A percentile compares a stretch with the other conserved stretches of the same genome.
These are phyloP conservation scores for Flagelloscypha sp. DNA, from an alignment of 768 basidiomycete species.

Conservation along the genomic window DNA sequence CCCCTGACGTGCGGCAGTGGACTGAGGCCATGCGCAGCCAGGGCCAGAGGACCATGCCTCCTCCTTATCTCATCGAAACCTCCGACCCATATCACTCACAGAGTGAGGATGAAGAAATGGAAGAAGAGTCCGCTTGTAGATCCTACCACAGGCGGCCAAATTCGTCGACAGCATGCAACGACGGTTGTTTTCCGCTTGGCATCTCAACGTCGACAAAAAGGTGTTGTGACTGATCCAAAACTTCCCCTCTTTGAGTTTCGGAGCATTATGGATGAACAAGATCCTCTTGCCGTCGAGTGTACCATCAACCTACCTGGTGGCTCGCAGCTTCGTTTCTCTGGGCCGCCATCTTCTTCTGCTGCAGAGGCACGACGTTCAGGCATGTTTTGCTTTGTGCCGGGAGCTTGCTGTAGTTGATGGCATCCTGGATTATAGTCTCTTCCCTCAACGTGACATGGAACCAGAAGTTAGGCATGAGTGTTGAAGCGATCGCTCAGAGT, in stretches of 20 bases:
- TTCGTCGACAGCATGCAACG: constrained; percentile 52
- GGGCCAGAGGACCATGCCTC: constrained; percentile 35
- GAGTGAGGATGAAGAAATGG: constrained; percentile 41
- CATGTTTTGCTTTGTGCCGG: constrained; percentile 47
- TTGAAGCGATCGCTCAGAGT: too few relatives aligned
- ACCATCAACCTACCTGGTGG: constrained; percentile 39
- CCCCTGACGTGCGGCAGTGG: constrained; percentile 40
- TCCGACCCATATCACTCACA: constrained; percentile 39
- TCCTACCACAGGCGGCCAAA: constrained; percentile 50
- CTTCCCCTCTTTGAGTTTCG: constrained; percentile 34
- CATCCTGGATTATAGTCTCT: constrained; percentile 42
- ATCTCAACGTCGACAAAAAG: constrained; percentile 13
- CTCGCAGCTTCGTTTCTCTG: constrained; percentile 32
- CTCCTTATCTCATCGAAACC: constrained; percentile 30
- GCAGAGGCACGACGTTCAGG: constrained; percentile 46
- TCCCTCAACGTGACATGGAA: too few relatives aligned
- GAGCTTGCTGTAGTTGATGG: too few relatives aligned
- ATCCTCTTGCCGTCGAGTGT: too few relatives aligned
- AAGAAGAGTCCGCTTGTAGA: constrained; percentile 17
- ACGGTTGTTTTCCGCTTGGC: constrained; percentile 47
- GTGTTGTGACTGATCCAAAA: constrained; percentile 10
- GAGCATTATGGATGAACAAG: too few relatives aligned
- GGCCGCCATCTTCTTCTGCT: constrained; percentile 36
- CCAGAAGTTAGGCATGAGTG: too few relatives aligned
- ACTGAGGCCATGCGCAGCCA: constrained; percentile 33